Evolutionary conservation across 2,329 filamentous ascomycete genomes (phyloP), one percentile per base, ranked within the genome.

Genomic region (Phyllosticta citriasiana): DNA sequence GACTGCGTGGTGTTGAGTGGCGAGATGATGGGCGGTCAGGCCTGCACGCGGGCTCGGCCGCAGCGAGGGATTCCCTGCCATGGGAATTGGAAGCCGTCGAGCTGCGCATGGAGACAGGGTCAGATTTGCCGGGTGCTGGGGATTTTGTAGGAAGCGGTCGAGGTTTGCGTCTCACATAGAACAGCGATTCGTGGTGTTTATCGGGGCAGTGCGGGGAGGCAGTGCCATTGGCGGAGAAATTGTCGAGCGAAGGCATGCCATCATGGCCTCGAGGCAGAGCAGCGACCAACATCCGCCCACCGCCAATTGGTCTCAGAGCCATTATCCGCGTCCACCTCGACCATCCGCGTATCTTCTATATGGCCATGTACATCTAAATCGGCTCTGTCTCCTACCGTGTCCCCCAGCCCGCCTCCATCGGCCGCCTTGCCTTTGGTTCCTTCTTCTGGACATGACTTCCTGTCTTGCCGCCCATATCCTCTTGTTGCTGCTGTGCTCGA

Each of bases 211-310:
- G 58, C 58, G 58, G 58, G 58, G 58, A 25, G 40, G n/a, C 19
- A 19, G 53, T 55, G 40, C 26, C 47, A 60, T 60, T 60, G 58
- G 58, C 58, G 58, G 58, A 60, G 58, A 60, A 60, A 60, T 60
- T 47, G 40, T 16, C 16, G 40, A n/a, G 40, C 40, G 16, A n/a
- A 47, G 40, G 40, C 40, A 47, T 47, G 40, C 40, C 14, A 47
- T 47, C 40, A 47, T 47, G 40, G 40, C 40, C 12, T n/a, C 14
- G 7, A 19, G n/a, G 40, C 40, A 47, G 40, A 47, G 40, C 40
- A n/a, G 40, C 40, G 40, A 47, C 40, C 40, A 47, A 47, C 40
- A 47, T 47, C 40, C 40, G 40, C 40, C 40, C 40, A 47, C 40
- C 12, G 40, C 40, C 40, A 14, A 47, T 47, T 47, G 40, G 40